Percentiles rank a stretch among this genome's conserved stretches.
phyloP scores from a whole-genome alignment of 495 filamentous ascomycete genomes.

The Hypoxylon cercidicola region DNA sequence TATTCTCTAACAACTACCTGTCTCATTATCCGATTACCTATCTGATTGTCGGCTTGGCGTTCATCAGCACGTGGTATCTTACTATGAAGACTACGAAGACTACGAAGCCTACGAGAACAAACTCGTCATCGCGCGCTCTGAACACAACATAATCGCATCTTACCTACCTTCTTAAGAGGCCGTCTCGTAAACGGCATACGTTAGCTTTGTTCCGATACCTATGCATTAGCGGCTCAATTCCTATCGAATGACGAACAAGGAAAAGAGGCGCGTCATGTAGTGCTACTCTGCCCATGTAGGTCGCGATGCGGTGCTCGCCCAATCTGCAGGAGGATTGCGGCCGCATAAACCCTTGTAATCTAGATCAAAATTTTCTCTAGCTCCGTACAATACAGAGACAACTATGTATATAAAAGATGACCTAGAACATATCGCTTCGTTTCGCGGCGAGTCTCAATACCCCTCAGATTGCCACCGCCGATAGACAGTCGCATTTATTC shows the following conservation, averaged over 20 bases:
- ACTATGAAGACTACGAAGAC: neutral
- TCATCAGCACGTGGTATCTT: constrained; percentile 16
- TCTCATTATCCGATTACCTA: too few relatives aligned
- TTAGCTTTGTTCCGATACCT: constrained; percentile 23
- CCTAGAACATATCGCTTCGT: too few relatives aligned
- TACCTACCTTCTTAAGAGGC: constrained; percentile 5
- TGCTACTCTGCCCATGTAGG: neutral
- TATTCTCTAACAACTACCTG: too few relatives aligned
- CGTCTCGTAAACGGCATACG: neutral
- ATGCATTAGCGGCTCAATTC: constrained; percentile 6
- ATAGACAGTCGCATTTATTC: too few relatives aligned
- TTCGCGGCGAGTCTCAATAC: too few relatives aligned
- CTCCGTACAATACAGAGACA: too few relatives aligned
- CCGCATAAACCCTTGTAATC: neutral
- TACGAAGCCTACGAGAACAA: too few relatives aligned
- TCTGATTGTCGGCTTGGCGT: neutral
- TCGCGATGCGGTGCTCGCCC: constrained; percentile 2
- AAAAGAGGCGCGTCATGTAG: neutral
- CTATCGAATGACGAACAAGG: neutral
- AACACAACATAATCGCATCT: neutral
- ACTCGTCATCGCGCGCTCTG: neutral
- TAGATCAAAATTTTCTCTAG: too few relatives aligned
- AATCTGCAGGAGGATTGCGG: neutral
- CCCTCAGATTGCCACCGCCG: too few relatives aligned
- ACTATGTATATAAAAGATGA: too few relatives aligned